These are phyloP conservation scores for Pseudocercospora macadamiae DNA, from an alignment of 2,329 filamentous ascomycete species.

Conservation along the genomic window DNA sequence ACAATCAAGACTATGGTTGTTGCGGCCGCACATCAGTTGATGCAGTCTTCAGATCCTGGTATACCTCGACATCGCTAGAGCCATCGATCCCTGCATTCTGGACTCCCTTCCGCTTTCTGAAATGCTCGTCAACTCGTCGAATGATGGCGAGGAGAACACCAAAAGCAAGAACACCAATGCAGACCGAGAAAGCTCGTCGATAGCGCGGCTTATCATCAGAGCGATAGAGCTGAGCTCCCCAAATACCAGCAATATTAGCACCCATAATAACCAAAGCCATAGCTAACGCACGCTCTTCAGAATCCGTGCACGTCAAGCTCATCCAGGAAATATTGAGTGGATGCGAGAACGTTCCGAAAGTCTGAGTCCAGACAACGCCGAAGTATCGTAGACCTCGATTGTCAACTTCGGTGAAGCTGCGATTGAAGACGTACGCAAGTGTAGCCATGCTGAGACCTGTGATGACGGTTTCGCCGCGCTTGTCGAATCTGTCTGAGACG, in stretches of 20 bases:
- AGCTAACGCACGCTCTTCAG: conserved; percentile 60
- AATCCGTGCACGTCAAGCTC: conserved; percentile 59
- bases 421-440: conserved; percentile 59
- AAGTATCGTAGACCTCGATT: conserved; percentile 54
- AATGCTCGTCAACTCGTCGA: conserved; percentile 50
- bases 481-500: conserved; percentile 56
- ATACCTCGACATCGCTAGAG: conserved; percentile 3
- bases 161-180: conserved; percentile 49
- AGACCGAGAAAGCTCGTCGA: conserved; percentile 54
- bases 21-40: conserved; percentile 18
- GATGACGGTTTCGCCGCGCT: conserved; percentile 58
- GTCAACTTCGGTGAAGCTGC: conserved; percentile 53
- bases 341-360: conserved; percentile 58
- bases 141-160: conserved; percentile 47
- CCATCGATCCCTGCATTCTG: conserved; percentile 13
- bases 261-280: conserved; percentile 67
- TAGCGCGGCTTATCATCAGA: conserved; percentile 56
- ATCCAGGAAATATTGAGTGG: conserved; percentile 65
- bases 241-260: conserved; percentile 64
- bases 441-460: conserved; percentile 52
- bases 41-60: conserved; percentile 14
- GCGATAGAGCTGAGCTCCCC: conserved; percentile 64
- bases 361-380: conserved; percentile 60
- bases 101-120: conserved; percentile 16
- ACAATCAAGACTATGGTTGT: too few species aligned